These are phyloP conservation scores for Cyberlindnera sargentensis DNA, from an alignment of 805 yeast species.

Conservation along the genomic window DNA sequence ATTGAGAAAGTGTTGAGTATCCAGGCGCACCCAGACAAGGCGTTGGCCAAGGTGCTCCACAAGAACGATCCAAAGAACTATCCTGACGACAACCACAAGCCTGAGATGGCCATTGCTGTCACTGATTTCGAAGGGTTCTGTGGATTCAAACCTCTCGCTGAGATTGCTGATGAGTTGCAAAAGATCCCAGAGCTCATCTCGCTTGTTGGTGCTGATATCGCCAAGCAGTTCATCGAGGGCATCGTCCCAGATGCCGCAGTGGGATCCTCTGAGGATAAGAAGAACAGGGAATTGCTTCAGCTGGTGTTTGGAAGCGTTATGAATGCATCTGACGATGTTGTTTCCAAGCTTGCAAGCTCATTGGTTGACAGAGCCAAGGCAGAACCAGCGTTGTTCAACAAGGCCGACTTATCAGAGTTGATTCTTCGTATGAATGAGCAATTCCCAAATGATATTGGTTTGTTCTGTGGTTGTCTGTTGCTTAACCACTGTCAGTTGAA, in stretches of 20 bases:
- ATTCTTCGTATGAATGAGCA: slow-evolving; percentile 74
- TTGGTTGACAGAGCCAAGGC: slow-evolving; percentile 59
- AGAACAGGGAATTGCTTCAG: slow-evolving; percentile 63
- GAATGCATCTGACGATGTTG: slow-evolving; percentile 63
- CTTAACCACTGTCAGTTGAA: slow-evolving; percentile 79
- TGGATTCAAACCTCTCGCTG: slow-evolving; percentile 87
- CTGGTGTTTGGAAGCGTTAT: slow-evolving; percentile 74
- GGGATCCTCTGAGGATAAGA: slow-evolving; percentile 45
- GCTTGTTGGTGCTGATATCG: slow-evolving; percentile 58
- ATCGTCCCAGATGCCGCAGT: slow-evolving; percentile 32
- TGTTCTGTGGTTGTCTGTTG: slow-evolving; percentile 91
- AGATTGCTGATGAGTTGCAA: slow-evolving; percentile 61
- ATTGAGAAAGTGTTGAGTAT: slow-evolving; percentile 89
- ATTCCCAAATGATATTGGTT: slow-evolving; percentile 90
- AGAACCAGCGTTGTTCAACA: slow-evolving; percentile 50
- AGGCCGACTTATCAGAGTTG: slow-evolving; percentile 56
- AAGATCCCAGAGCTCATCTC: slow-evolving; percentile 71
- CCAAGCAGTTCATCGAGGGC: slow-evolving; percentile 46
- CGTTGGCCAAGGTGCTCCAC: slow-evolving; percentile 69
- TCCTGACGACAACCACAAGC: slow-evolving; percentile 97
- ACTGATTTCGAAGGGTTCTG: slow-evolving; percentile 97
- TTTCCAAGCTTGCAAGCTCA: slow-evolving; percentile 50
- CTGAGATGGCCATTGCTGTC: slow-evolving; percentile 99
- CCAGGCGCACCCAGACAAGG: slow-evolving; percentile 97
- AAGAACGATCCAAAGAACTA: slow-evolving; percentile 83